These are phyloP conservation scores for Pharnaceum exiguum DNA, from an alignment of 148 eudicot genomes.

Conservation along the genomic window DNA sequence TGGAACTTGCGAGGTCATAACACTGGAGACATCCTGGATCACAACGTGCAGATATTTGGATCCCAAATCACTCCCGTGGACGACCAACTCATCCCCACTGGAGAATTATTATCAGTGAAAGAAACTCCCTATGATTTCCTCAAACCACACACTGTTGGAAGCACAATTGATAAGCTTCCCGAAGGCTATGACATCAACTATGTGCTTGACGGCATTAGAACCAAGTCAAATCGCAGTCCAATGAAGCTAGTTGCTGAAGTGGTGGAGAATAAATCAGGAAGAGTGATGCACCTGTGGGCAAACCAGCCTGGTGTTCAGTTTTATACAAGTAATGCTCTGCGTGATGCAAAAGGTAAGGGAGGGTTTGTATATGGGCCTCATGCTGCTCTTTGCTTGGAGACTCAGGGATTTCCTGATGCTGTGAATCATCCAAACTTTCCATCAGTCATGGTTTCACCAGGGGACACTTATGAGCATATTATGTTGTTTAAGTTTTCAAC, in stretches of 20 bases:
- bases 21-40: constrained; percentile 53
- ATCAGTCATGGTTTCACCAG: constrained; percentile 48
- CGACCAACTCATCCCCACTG: constrained; percentile 66
- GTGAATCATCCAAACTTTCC: constrained; percentile 82
- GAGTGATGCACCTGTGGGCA: constrained; percentile 49
- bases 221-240: not conserved
- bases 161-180: constrained; percentile 42
- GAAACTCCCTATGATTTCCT: constrained; percentile 73
- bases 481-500: constrained; percentile 54
- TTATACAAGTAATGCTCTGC: constrained; percentile 47
- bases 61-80: constrained; percentile 63
- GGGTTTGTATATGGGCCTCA: constrained; percentile 48
- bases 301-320: constrained; percentile 74
- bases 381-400: constrained; percentile 72
- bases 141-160: constrained; percentile 34
- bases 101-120: constrained; percentile 46
- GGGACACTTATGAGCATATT: constrained; percentile 45
- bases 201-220: constrained; percentile 30
- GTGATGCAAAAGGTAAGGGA: constrained; percentile 48
- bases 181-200: constrained; percentile 70
- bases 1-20: constrained; percentile 86
- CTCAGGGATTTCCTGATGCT: constrained; percentile 81
- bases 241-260: constrained; percentile 53
- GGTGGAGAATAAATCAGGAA: constrained; percentile 38
- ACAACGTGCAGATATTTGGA: constrained; percentile 53